phyloP scores from a whole-genome alignment of 306 rosid species.

The Dryas drummondii region DNA sequence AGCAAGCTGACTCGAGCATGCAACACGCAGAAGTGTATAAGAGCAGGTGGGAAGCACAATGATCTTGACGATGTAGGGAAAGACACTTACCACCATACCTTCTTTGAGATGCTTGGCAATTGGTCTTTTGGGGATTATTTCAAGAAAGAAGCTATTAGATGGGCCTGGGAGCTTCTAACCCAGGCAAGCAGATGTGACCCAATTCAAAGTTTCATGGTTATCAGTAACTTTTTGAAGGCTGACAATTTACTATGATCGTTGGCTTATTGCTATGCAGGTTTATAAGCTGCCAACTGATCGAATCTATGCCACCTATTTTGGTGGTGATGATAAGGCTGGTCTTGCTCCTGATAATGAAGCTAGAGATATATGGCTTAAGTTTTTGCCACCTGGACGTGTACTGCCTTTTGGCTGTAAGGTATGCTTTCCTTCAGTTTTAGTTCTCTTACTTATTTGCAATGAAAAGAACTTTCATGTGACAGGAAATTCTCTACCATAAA shows the following conservation, averaged over 20 bases:
- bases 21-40: slow-evolving; percentile 91
- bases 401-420: slow-evolving; percentile 96
- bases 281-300: slow-evolving; percentile 75
- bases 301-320: slow-evolving; percentile 88
- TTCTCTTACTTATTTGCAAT: background rate
- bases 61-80: slow-evolving; percentile 98
- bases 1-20: slow-evolving; percentile 86
- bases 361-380: slow-evolving; percentile 78
- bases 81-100: slow-evolving; percentile 97
- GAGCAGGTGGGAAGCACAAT: slow-evolving; percentile 97
- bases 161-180: slow-evolving; percentile 96
- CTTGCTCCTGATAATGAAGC: slow-evolving; percentile 90
- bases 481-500: background rate
- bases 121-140: slow-evolving; percentile 99
- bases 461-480: background rate
- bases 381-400: slow-evolving; percentile 78
- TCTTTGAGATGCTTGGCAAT: slow-evolving; percentile 97
- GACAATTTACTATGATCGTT: background rate
- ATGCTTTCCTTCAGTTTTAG: slow-evolving; percentile 22
- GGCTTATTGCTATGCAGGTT: slow-evolving; percentile 46
- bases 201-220: background rate
- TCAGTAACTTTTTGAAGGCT: background rate
- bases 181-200: slow-evolving; percentile 42
- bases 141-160: slow-evolving; percentile 75
- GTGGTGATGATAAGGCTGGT: slow-evolving; percentile 84